phyloP scores from a whole-genome alignment of 768 basidiomycete species.

The Auricularia cornea region DNA sequence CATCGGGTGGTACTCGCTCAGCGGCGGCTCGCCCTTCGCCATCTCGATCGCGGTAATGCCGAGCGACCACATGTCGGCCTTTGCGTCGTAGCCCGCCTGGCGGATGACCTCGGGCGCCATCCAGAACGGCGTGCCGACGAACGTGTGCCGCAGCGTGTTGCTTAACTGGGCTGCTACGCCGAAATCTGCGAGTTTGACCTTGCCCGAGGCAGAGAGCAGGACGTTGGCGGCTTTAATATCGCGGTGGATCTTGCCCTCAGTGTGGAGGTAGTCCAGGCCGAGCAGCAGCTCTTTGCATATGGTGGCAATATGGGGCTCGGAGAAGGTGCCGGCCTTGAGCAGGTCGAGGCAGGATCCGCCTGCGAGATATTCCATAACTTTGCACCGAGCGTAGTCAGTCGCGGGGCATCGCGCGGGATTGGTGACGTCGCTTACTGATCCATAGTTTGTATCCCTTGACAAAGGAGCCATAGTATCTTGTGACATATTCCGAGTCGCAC shows the following conservation, averaged over 20 bases:
- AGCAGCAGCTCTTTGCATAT: conserved; percentile 87
- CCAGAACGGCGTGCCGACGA: conserved; percentile 96
- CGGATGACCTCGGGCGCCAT: conserved; percentile 99
- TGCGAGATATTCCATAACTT: conserved; percentile 94
- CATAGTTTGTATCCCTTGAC: conserved; percentile 95
- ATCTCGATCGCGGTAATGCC: conserved; percentile 98
- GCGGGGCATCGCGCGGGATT: no score
- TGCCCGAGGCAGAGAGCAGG: conserved; percentile 79
- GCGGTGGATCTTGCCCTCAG: conserved; percentile 92
- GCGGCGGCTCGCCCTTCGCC: conserved; percentile 93
- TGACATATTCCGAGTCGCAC: conserved; percentile 95
- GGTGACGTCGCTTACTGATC: conserved; percentile 57
- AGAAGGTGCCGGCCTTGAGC: conserved; percentile 83
- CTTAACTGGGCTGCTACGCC: conserved; percentile 97
- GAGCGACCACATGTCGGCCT: conserved; percentile 96
- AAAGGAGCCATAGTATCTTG: conserved; percentile 94
- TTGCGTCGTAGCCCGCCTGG: conserved; percentile 91
- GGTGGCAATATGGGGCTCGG: conserved; percentile 90
- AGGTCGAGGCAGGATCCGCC: conserved; percentile 98
- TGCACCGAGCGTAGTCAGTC: neutral
- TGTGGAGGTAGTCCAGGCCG: conserved; percentile 94
- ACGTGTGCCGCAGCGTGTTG: conserved; percentile 88
- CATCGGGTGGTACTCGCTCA: conserved; percentile 98
- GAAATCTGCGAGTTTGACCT: conserved; percentile 97
- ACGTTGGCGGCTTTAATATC: conserved; percentile 99